phyloP scores from a whole-genome alignment of 805 yeast genomes.

The Scheffersomyces amazonensis region DNA sequence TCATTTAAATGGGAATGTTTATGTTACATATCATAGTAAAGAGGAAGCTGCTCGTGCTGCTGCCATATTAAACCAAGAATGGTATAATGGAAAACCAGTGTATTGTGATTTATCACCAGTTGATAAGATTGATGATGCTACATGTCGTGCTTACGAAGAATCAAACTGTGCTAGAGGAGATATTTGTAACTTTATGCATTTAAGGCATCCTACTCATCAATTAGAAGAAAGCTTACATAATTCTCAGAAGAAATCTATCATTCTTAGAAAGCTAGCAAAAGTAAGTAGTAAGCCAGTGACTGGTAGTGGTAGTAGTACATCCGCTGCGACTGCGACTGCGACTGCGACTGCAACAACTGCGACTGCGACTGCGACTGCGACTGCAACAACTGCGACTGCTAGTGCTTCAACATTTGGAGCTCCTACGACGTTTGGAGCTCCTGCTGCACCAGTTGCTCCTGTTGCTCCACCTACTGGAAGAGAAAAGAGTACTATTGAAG shows the following conservation, averaged over 20 bases:
- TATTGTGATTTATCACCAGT: constrained; percentile 81
- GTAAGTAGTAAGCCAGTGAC: background rate
- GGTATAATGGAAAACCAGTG: constrained; percentile 80
- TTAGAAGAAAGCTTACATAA: constrained; percentile 38
- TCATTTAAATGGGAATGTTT: constrained; percentile 85
- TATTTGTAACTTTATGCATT: constrained; percentile 85
- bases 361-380: no score
- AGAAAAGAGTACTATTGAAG: background rate
- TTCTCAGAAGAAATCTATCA: constrained; percentile 33
- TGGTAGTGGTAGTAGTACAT: no score
- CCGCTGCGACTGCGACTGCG: no score
- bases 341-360: no score
- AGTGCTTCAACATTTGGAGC: no score
- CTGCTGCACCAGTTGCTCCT: background rate
- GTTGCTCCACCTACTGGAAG: background rate
- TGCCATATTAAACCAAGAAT: constrained; percentile 64
- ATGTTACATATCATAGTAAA: constrained; percentile 55
- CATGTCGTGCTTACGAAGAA: constrained; percentile 69
- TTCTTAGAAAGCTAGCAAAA: constrained; percentile 13
- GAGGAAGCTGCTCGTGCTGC: constrained; percentile 61
- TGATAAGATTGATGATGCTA: constrained; percentile 62
- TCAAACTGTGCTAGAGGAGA: constrained; percentile 73
- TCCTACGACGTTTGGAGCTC: no score
- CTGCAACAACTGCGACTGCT: no score
- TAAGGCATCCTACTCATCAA: constrained; percentile 50